Conservation (phyloP, 345 rosid genomes). For the sweet orange (Citrus sinensis) region DVS_A1.0 CM039163.1:3965501-3966000, state of each 20-base stretch:
- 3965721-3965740: background rate
- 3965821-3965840: background rate
- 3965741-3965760: background rate
- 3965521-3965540: background rate
- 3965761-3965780: background rate
- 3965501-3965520: background rate
- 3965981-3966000: slow-evolving; percentile 52
- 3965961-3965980: slow-evolving; percentile 59
- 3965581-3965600: background rate
- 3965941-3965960: slow-evolving; percentile 67
- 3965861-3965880: background rate
- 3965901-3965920: slow-evolving; percentile 62
- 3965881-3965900: background rate
- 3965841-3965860: background rate
- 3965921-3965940: slow-evolving; percentile 84
- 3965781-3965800: background rate
- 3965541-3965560: background rate
- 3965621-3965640: background rate
- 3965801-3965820: background rate
- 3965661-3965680: background rate
- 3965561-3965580: background rate
- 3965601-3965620: background rate
- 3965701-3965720: background rate
- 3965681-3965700: background rate
- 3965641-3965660: background rate